These are phyloP conservation scores for Penicillium steckii DNA, from an alignment of 495 filamentous ascomycete species.

Conservation along the genomic window DNA sequence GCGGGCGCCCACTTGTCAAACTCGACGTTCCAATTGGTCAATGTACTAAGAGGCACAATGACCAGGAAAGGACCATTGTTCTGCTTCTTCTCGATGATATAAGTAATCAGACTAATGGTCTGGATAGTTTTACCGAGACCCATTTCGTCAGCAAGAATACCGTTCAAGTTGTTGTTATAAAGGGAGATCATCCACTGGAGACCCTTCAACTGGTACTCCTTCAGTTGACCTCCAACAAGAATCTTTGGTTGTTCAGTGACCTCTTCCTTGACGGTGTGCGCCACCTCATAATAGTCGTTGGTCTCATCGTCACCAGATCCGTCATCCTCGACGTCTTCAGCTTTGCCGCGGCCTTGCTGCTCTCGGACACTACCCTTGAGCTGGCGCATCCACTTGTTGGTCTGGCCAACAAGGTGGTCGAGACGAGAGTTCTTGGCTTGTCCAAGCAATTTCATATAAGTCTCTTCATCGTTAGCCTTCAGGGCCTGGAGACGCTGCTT, in stretches of 20 bases:
- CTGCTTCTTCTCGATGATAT: constrained; percentile 92
- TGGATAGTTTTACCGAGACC: constrained; percentile 99
- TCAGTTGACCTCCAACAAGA: constrained; percentile 85
- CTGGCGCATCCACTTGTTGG: constrained; percentile 93
- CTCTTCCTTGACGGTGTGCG: constrained; percentile 91
- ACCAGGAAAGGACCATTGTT: constrained; percentile 94
- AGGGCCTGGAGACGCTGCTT: constrained; percentile 99
- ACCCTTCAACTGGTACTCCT: constrained; percentile 98
- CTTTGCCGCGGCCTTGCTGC: constrained; percentile 78
- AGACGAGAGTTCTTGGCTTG: constrained; percentile 99
- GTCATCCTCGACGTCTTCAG: constrained; percentile 55
- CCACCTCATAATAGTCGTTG: constrained; percentile 97
- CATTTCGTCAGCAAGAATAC: constrained; percentile 98
- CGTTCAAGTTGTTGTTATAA: constrained; percentile 99
- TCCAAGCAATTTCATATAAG: constrained; percentile 92
- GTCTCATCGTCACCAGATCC: constrained; percentile 61
- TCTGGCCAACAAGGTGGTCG: constrained; percentile 91
- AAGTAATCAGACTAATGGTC: constrained; percentile 95
- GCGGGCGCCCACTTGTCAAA: constrained; percentile 98
- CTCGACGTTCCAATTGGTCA: constrained; percentile 98
- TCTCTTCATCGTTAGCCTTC: constrained; percentile 98
- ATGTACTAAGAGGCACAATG: constrained; percentile 91
- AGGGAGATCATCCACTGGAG: constrained; percentile 99
- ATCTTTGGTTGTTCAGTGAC: constrained; percentile 78
- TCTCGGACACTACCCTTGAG: constrained; percentile 88